These are phyloP conservation scores for Gentiana dahurica DNA, from an alignment of 257 asterid species.

Conservation along the genomic window DNA sequence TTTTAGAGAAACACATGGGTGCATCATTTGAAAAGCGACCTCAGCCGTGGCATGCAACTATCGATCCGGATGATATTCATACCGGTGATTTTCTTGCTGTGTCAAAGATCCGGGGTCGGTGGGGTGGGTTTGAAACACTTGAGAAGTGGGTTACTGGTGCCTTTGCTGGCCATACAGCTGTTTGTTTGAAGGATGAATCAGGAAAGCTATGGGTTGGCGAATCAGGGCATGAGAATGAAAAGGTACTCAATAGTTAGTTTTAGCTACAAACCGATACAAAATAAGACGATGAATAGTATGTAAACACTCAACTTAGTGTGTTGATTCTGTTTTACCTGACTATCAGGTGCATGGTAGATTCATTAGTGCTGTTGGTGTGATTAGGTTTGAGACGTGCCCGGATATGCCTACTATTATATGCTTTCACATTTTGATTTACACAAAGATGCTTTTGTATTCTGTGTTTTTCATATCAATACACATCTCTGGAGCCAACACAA, in stretches of 20 bases:
- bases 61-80: conserved; percentile 79
- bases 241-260: conserved; percentile 31
- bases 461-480: too few species aligned
- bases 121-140: conserved; percentile 99
- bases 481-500: too few species aligned
- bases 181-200: conserved; percentile 80
- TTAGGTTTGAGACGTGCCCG: too few species aligned
- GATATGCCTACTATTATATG: too few species aligned
- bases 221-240: conserved; percentile 96
- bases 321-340: too few species aligned
- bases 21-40: conserved; percentile 76
- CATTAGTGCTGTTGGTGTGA: too few species aligned
- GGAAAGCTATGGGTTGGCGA: conserved; percentile 98
- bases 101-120: conserved; percentile 96
- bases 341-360: too few species aligned
- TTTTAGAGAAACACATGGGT: conserved; percentile 90
- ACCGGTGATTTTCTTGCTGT: conserved; percentile 93
- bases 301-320: too few species aligned
- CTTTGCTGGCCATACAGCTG: conserved; percentile 98
- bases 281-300: too few species aligned
- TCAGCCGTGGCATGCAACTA: conserved; percentile 55
- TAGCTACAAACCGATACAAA: background rate
- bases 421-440: too few species aligned
- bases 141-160: conserved; percentile 99
- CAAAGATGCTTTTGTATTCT: too few species aligned